Base-by-base conservation (phyloP, 139 green algal species). In the Coelastrella sp. region DNA sequence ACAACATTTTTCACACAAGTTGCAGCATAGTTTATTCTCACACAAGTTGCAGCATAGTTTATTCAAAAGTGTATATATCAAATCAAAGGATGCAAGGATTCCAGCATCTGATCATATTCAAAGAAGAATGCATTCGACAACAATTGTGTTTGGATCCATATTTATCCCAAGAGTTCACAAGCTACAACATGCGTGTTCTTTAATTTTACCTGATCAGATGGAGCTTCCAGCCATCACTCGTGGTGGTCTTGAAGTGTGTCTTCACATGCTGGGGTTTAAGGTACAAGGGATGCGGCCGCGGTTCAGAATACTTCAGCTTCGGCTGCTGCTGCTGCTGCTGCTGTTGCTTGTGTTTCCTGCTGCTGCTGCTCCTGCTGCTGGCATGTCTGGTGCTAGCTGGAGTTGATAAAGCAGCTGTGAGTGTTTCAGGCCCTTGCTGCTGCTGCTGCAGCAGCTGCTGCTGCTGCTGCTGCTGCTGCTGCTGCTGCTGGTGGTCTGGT, bases 191-290 rank as follows among this genome's bases (percentile, higher is more conserved):
- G 12, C 61, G 14, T 20, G 4, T 70, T 12, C 3, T 20, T 70
- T 3, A 15, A 19, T 63, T 24, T 76, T 58, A 93, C 57, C 84
- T 84, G 6, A 95, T 91, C 0, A 95, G 58, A 61, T 95, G 93
- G 11, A 95, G 91, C 70, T 85, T 88, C 93, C 93, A 95, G 35
- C 91, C 89, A 60, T 95, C 93, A 0, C 60, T 49, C 0, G 91
- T 93, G 4, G 70, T 75, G 27, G 72, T 84, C 20, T 19, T 79
- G 85, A 90, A 91, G 75, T 91, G 85, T 17, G 82, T 90, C 72
- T 93, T 93, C 0, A 92, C 63, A 84, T 94, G 92, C 0, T 73
- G 84, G 4, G 84, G 78, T 17, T 73, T 72, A 22, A 84, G 7
- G 68, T 87, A 60, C 8, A 87, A 81, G 0, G 88, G 87, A 82